A percentile compares a stretch with the other conserved stretches of the same genome.
phyloP scores from a whole-genome alignment of 306 rosid genomes.

The Fragaria ananassa region DNA sequence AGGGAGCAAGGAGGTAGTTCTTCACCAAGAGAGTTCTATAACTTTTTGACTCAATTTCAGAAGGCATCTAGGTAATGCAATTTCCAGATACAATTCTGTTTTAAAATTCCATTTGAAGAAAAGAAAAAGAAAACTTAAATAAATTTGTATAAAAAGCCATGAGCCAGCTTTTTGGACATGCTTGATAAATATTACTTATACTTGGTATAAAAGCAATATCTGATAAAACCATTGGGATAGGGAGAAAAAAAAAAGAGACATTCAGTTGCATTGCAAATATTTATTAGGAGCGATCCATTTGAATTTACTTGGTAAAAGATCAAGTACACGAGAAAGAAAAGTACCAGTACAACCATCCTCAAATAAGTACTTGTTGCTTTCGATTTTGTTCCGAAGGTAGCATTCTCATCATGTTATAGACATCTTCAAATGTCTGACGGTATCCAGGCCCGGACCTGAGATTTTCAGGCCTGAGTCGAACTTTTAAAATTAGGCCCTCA shows the following conservation, averaged over 20 bases:
- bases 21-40: constrained; percentile 47
- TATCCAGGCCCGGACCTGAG: too few relatives aligned
- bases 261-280: neutral
- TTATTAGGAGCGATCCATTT: neutral
- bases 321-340: neutral
- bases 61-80: constrained; percentile 71
- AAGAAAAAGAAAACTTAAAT: too few relatives aligned
- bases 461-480: too few relatives aligned
- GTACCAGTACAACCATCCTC: neutral
- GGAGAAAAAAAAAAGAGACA: neutral
- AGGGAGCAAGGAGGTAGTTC: constrained; percentile 68
- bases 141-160: too few relatives aligned
- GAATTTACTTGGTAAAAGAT: neutral
- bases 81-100: too few relatives aligned
- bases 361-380: neutral
- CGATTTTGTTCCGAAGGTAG: neutral
- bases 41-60: constrained; percentile 72
- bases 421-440: neutral
- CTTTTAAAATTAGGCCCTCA: too few relatives aligned
- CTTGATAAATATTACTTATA: neutral
- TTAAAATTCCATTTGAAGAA: too few relatives aligned
- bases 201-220: constrained; percentile 1
- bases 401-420: neutral
- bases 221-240: neutral
- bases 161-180: too few relatives aligned